Evolutionary conservation across 2,329 filamentous ascomycete genomes (phyloP).

Genomic region (Daldinia sp.): DNA sequence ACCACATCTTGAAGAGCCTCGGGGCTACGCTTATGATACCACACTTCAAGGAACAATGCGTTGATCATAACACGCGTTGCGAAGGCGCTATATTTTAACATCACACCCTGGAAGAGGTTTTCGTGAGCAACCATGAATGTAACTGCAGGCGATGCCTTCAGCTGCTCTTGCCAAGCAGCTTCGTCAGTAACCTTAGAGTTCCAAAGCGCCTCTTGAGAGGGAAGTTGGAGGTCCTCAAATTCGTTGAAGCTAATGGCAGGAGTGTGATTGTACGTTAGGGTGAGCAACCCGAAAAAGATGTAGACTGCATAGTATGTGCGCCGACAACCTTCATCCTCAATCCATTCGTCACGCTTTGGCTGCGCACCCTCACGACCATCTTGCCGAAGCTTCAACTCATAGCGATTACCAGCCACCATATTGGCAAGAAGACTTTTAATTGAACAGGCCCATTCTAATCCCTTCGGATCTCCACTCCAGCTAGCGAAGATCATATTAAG

Average conservation of each 20-base stretch:
- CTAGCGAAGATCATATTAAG: constrained; percentile 99
- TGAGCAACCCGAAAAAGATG: constrained; percentile 97
- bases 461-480: constrained; percentile 98
- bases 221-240: constrained; percentile 91
- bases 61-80: constrained; percentile 99
- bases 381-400: constrained; percentile 92
- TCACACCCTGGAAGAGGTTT: constrained; percentile 93
- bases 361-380: constrained; percentile 83
- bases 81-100: constrained; percentile 92
- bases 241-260: constrained; percentile 98
- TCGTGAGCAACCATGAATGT: constrained; percentile 96
- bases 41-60: constrained; percentile 95
- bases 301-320: constrained; percentile 99
- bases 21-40: constrained; percentile 99
- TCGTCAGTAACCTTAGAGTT: constrained; percentile 85
- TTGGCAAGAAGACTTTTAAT: constrained; percentile 98
- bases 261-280: constrained; percentile 96
- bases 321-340: constrained; percentile 92
- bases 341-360: constrained; percentile 89
- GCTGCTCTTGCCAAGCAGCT: constrained; percentile 83
- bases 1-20: constrained; percentile 97
- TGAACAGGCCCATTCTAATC: constrained; percentile 97
- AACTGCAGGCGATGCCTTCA: constrained; percentile 77
- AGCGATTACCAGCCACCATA: constrained; percentile 97
- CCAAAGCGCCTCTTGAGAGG: constrained; percentile 94